Base-by-base conservation (phyloP, 768 basidiomycete genomes). In the Floccularia luteovirens region DNA sequence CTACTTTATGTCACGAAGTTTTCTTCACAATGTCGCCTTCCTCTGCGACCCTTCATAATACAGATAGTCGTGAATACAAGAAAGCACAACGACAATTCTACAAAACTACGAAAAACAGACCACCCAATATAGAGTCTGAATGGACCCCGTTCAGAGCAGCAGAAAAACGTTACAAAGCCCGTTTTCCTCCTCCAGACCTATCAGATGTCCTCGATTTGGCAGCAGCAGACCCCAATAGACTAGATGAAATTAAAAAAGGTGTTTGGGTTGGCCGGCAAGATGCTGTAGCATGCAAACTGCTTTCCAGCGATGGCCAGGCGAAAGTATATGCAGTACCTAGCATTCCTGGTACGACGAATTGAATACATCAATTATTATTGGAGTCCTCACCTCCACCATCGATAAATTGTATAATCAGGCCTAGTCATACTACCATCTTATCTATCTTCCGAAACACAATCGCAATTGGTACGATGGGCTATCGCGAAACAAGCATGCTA, bases 371-470 rank as follows among this genome's bases (percentile, higher is more conserved):
- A 10, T 24, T 24, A 14, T 16, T 5, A 17, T n/a, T n/a, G n/a
- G n/a, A n/a, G n/a, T n/a, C n/a, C n/a, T n/a, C n/a, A n/a, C n/a
- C n/a, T n/a, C n/a, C n/a, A n/a, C n/a, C n/a, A n/a, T n/a, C 12
- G 11, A 33, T 24, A 27, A 28, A 16, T 34, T 31, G 21, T 32
- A 21, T 23, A 23, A 7, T 17, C 23, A 93, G 93, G 93, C 14
- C 75, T 97, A 20, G 82, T 97, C 14, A 57, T 96, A 16, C 60
- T 99, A 4, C 92, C 94, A 8, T 67, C 70, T 0, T 91, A 83
- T 51, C 52, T 96, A 13, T 64, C 79, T 1, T 62, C 62, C 0
- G 52, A 61, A 13, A 67, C 77, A 25, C 94, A 98, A 54, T 72
- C 78, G 17, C 56, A 69, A 1, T 72, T 97, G 3, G 69, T 88